These are phyloP conservation scores for Xerocomus amazonicus DNA, from an alignment of 1,284 basidiomycete species.

Conservation along the genomic window DNA sequence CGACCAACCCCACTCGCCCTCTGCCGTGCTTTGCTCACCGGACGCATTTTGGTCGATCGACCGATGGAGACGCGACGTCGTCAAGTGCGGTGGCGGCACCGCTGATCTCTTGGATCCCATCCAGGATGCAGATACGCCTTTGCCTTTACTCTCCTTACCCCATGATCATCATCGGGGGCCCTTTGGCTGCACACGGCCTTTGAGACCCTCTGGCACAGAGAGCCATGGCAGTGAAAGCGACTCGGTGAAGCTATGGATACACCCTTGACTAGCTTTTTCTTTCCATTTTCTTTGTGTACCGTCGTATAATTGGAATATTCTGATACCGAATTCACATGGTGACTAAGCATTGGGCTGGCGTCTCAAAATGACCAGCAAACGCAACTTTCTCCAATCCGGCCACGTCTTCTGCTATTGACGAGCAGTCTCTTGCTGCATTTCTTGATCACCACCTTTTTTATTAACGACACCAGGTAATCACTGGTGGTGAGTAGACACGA, in stretches of 20 bases:
- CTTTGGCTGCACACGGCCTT: neutral
- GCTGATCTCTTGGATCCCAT: slow-evolving; percentile 18
- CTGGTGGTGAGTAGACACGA: slow-evolving; percentile 9
- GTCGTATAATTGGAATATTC: too few species aligned
- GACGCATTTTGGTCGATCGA: slow-evolving; percentile 23
- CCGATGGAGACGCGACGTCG: slow-evolving; percentile 21
- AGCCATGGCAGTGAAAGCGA: slow-evolving; percentile 7
- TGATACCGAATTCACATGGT: slow-evolving; percentile 1
- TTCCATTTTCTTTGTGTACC: too few species aligned
- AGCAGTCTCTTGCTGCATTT: neutral
- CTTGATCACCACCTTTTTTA: neutral
- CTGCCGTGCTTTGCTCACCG: slow-evolving; percentile 7
- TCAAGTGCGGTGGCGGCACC: slow-evolving; percentile 1
- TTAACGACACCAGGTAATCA: neutral
- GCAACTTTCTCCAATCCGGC: neutral
- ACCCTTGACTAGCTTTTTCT: slow-evolving; percentile 6
- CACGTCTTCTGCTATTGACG: neutral
- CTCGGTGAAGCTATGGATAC: slow-evolving; percentile 15
- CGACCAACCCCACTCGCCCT: slow-evolving; percentile 1
- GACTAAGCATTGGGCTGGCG: slow-evolving; percentile 17
- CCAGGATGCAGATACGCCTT: slow-evolving; percentile 10
- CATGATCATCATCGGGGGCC: neutral
- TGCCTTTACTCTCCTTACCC: slow-evolving; percentile 17
- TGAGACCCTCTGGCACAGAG: neutral
- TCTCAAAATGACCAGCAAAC: slow-evolving; percentile 1